A percentile compares a stretch with the other conserved stretches of the same genome.
Evolutionary conservation across 805 yeast genomes (phyloP).

Genomic region (Kodamaea fukazawae): DNA sequence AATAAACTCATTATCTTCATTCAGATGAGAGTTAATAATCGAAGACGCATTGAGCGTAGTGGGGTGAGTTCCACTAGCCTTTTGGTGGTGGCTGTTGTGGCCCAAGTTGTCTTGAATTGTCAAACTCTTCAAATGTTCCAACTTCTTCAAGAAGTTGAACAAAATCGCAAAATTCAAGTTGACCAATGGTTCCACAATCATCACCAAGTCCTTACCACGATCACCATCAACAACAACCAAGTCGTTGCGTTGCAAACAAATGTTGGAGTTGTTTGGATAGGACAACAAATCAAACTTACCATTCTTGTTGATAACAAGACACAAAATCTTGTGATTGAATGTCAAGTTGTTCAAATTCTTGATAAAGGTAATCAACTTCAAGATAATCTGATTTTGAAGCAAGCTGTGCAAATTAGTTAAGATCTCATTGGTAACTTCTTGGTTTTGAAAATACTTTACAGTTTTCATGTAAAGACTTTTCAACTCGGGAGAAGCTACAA

Average conservation of each 20-base stretch:
- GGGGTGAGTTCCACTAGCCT: slow-evolving; percentile 39
- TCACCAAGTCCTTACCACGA: slow-evolving; percentile 75
- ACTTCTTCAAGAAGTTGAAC: slow-evolving; percentile 70
- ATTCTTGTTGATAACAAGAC: slow-evolving; percentile 56
- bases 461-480: slow-evolving; percentile 49
- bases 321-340: slow-evolving; percentile 39
- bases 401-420: slow-evolving; percentile 26
- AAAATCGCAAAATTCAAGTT: slow-evolving; percentile 64
- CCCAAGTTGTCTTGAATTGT: slow-evolving; percentile 29
- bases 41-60: slow-evolving; percentile 32
- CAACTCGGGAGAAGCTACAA: slow-evolving; percentile 59
- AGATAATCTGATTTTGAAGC: slow-evolving; percentile 25
- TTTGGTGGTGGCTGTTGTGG: slow-evolving; percentile 17
- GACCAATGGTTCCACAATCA: slow-evolving; percentile 65
- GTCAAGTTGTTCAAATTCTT: slow-evolving; percentile 41
- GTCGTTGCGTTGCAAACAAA: slow-evolving; percentile 56
- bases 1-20: slow-evolving; percentile 59
- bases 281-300: slow-evolving; percentile 71
- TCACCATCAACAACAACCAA: slow-evolving; percentile 81
- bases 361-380: slow-evolving; percentile 35
- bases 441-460: slow-evolving; percentile 49
- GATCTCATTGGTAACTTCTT: slow-evolving; percentile 24
- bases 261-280: slow-evolving; percentile 61
- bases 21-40: slow-evolving; percentile 38
- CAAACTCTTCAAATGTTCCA: slow-evolving; percentile 60